These are phyloP conservation scores for Otatea glauca DNA, from an alignment of 176 grass and related monocot species.

Conservation along the genomic window DNA sequence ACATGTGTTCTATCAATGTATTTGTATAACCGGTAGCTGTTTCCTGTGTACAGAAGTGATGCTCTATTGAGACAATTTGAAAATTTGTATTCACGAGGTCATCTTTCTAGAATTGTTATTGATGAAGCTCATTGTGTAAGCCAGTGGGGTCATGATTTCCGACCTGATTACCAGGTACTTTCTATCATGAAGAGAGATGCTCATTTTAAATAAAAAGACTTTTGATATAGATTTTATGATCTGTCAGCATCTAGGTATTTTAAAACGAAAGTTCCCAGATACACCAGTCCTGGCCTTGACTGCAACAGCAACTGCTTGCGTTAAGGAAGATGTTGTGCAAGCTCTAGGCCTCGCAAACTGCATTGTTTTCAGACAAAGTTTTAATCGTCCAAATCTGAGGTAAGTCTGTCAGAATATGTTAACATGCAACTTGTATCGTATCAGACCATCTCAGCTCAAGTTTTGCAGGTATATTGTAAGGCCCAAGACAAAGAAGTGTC, in stretches of 20 bases:
- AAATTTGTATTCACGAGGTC: slow-evolving; percentile 57
- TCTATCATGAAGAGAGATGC: background rate
- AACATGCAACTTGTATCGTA: too few relatives aligned
- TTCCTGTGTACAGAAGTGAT: slow-evolving; percentile 68
- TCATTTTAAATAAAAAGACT: slow-evolving; percentile 20
- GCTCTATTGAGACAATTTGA: slow-evolving; percentile 65
- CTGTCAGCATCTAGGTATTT: slow-evolving; percentile 70
- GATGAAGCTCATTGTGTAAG: slow-evolving; percentile 99
- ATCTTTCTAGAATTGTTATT: slow-evolving; percentile 93
- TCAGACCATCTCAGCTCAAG: slow-evolving; percentile 24
- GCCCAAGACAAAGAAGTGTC: slow-evolving; percentile 90
- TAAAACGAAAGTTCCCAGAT: slow-evolving; percentile 80
- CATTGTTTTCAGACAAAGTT: too few relatives aligned
- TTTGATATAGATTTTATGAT: slow-evolving; percentile 43
- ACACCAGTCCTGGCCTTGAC: slow-evolving; percentile 86
- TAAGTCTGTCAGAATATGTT: too few relatives aligned
- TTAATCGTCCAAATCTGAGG: too few relatives aligned
- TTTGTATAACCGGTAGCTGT: too few relatives aligned
- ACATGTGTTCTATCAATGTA: background rate
- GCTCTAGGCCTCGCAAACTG: too few relatives aligned
- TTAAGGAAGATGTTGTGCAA: too few relatives aligned
- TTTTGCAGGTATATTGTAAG: slow-evolving; percentile 70
- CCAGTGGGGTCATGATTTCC: slow-evolving; percentile 98
- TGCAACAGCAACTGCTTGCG: slow-evolving; percentile 57
- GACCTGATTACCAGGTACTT: slow-evolving; percentile 92